Evolutionary conservation across 1,139 yeast species (phyloP).

Genomic region (Kurtzmaniella quercitrusa): DNA sequence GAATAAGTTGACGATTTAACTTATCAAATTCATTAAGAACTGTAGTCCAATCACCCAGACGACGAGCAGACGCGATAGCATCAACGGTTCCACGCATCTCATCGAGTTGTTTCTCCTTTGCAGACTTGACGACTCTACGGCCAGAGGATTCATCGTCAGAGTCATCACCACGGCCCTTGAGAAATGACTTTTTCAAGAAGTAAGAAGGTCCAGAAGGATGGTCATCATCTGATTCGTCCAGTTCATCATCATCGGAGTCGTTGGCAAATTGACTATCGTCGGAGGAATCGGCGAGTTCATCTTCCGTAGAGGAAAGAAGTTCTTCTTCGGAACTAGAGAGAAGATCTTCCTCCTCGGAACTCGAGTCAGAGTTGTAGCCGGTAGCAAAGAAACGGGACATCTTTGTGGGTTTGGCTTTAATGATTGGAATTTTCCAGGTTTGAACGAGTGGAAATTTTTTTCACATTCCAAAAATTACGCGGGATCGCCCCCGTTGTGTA

Average conservation of each 20-base stretch:
- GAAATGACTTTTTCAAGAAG: slow-evolving; percentile 52
- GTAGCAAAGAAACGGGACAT: slow-evolving; percentile 80
- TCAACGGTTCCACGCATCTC: slow-evolving; percentile 72
- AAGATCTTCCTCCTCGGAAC: slow-evolving; percentile 75
- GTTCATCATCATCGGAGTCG: slow-evolving; percentile 27
- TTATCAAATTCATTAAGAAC: slow-evolving; percentile 78
- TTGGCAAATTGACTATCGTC: slow-evolving; percentile 40
- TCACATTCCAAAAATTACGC: slow-evolving; percentile 10
- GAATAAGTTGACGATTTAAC: slow-evolving; percentile 60
- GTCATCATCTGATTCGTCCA: slow-evolving; percentile 37
- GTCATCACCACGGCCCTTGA: slow-evolving; percentile 49
- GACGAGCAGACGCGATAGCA: slow-evolving; percentile 65
- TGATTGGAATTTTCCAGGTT: background rate
- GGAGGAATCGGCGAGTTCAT: slow-evolving; percentile 14
- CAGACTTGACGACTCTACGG: slow-evolving; percentile 85
- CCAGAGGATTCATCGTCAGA: slow-evolving; percentile 60
- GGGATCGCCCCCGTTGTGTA: slow-evolving; percentile 4
- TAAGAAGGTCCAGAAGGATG: slow-evolving; percentile 52
- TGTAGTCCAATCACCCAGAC: slow-evolving; percentile 75
- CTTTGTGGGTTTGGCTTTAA: background rate
- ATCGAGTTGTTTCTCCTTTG: slow-evolving; percentile 87
- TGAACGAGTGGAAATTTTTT: slow-evolving; percentile 4
- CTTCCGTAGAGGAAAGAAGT: slow-evolving; percentile 40
- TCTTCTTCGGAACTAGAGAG: slow-evolving; percentile 70
- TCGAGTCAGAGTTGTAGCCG: slow-evolving; percentile 58